Conservation (phyloP, 495 filamentous ascomycete genomes). For the Aspergillus hancockii region DNA sequence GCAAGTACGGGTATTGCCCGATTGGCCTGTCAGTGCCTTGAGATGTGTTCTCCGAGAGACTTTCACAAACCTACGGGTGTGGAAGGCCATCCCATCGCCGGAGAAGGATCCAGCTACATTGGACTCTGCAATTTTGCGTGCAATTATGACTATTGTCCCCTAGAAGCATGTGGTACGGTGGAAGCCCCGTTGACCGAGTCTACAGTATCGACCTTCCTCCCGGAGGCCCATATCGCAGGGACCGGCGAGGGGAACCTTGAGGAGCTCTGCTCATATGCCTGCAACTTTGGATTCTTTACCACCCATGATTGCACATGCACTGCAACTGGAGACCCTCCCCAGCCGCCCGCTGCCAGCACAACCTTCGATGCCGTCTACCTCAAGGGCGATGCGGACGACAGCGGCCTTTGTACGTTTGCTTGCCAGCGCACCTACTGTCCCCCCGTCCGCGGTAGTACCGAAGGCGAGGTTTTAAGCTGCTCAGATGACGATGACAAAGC, state of each 20-base stretch:
- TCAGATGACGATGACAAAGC: background rate
- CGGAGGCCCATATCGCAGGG: conserved; percentile 12
- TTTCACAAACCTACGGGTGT: too few relatives aligned
- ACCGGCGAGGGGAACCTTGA: conserved; percentile 12
- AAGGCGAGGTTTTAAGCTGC: background rate
- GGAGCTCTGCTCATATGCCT: conserved; percentile 18
- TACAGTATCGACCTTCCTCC: conserved; percentile 14
- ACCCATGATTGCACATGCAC: conserved; percentile 18
- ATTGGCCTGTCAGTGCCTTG: too few relatives aligned
- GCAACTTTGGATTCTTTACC: conserved; percentile 20
- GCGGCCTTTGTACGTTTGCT: conserved; percentile 10
- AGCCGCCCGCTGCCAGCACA: background rate
- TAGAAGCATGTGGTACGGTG: conserved; percentile 9
- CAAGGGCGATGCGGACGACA: conserved; percentile 1
- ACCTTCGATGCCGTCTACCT: background rate
- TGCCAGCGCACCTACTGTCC: conserved; percentile 13
- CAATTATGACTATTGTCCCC: conserved; percentile 12
- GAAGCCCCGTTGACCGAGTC: conserved; percentile 11
- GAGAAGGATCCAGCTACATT: conserved; percentile 9
- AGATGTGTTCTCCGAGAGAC: too few relatives aligned
- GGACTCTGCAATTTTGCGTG: conserved; percentile 15
- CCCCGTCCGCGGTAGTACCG: background rate
- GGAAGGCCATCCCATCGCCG: conserved; percentile 20
- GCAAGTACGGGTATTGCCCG: too few relatives aligned
- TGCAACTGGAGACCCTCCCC: conserved; percentile 4